Percentiles rank a stretch among this genome's conserved stretches.
Evolutionary conservation across 2,329 filamentous ascomycete genomes (phyloP).

Genomic region (Aspergillus fijiensis): DNA sequence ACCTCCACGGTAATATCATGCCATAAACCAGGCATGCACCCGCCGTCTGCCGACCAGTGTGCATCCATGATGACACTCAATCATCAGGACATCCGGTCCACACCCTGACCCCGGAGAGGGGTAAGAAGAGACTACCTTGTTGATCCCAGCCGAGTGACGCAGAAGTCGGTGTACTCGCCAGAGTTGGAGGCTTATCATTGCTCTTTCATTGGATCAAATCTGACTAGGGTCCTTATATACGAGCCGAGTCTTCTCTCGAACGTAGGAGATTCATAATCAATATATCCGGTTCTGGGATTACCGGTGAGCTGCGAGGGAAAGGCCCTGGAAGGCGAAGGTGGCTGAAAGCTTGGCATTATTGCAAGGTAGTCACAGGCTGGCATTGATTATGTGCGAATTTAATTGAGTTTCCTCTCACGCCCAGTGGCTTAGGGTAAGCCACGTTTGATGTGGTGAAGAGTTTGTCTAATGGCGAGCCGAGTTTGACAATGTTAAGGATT

Average conservation of each 20-base stretch:
- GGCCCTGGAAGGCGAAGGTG: not conserved
- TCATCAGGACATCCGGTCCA: not conserved
- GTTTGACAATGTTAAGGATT: not conserved
- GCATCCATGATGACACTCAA: not conserved
- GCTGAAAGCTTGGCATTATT: not conserved
- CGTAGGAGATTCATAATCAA: not conserved
- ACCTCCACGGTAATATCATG: not conserved
- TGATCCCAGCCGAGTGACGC: slow-evolving; percentile 1
- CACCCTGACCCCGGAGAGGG: not conserved
- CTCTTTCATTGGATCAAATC: not conserved
- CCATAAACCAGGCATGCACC: not conserved
- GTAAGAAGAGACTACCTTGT: not conserved
- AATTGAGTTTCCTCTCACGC: not conserved
- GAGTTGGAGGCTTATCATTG: slow-evolving; percentile 2
- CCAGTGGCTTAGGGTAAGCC: not conserved
- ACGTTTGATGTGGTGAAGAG: not conserved
- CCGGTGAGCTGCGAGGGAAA: not conserved
- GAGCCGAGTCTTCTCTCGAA: not conserved
- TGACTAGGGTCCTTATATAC: not conserved
- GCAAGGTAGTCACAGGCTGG: not conserved
- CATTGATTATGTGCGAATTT: not conserved
- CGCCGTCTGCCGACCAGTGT: not conserved
- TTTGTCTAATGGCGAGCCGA: not conserved
- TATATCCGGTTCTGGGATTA: not conserved
- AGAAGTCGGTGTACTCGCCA: not conserved